These are phyloP conservation scores for Aphanomyces cochlioides DNA, from an alignment of 352 stramenopile genomes.

Conservation along the genomic window DNA sequence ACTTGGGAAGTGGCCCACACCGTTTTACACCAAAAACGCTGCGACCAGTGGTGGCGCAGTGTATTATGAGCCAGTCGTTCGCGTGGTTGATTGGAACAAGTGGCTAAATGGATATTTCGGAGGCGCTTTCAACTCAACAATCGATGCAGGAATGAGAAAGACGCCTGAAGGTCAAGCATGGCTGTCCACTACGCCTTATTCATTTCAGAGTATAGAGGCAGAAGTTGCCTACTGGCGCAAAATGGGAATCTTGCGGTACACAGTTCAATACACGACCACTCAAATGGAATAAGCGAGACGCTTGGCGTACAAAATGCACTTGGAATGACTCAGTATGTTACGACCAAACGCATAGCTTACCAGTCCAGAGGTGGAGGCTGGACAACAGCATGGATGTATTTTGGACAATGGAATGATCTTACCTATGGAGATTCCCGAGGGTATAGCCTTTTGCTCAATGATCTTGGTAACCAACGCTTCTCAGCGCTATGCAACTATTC, in stretches of 20 bases:
- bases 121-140: conserved; percentile 3
- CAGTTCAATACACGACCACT: conserved; percentile 2
- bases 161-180: not conserved
- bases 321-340: not conserved
- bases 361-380: not conserved
- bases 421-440: not conserved
- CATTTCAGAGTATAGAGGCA: not conserved
- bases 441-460: not conserved
- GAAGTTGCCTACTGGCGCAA: conserved; percentile 12
- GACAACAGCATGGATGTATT: not conserved
- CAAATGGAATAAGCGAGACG: not conserved
- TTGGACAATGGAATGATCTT: conserved; percentile 2
- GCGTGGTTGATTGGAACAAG: not conserved
- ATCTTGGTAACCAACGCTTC: not conserved
- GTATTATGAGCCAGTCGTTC: conserved; percentile 15
- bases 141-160: not conserved
- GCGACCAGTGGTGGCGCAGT: not conserved
- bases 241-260: not conserved
- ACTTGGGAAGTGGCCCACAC: conserved; percentile 25
- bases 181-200: not conserved
- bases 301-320: conserved; percentile 15
- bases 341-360: not conserved
- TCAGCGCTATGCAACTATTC: conserved; percentile 6
- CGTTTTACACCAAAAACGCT: not conserved
- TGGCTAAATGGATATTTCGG: not conserved